phyloP scores from a whole-genome alignment of 2,329 filamentous ascomycete species.

The Verticillium klebahnii region DNA sequence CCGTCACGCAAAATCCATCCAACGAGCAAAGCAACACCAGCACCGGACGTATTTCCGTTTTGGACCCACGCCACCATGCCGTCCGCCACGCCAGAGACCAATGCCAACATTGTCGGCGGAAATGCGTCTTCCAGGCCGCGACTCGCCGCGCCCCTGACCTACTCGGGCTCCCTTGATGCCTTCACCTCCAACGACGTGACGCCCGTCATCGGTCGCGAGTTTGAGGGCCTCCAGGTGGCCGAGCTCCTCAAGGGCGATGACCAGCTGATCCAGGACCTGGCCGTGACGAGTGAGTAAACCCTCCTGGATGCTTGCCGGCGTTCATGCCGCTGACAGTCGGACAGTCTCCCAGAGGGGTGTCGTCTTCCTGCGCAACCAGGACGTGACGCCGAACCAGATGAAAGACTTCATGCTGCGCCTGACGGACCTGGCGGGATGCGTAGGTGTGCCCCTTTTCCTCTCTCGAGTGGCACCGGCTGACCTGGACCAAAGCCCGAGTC shows the following conservation, averaged over 20 bases:
- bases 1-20: background rate
- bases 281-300: constrained; percentile 33
- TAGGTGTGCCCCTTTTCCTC: constrained; percentile 4
- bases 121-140: constrained; percentile 23
- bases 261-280: constrained; percentile 47
- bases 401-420: constrained; percentile 31
- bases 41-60: background rate
- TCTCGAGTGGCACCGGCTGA: too few relatives aligned
- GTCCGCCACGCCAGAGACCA: constrained; percentile 18
- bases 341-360: constrained; percentile 30
- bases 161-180: constrained; percentile 34
- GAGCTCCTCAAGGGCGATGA: constrained; percentile 34
- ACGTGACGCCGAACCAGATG: constrained; percentile 29
- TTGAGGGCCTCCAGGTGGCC: constrained; percentile 28
- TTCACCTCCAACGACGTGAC: constrained; percentile 35
- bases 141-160: constrained; percentile 29
- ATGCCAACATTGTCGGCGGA: constrained; percentile 22
- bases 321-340: background rate
- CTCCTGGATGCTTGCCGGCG: background rate
- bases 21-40: background rate
- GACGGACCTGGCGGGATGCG: constrained; percentile 24
- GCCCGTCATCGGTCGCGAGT: constrained; percentile 47
- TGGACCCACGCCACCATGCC: constrained; percentile 24
- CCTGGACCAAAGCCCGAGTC: constrained; percentile 29
- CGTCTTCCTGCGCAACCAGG: constrained; percentile 30